A percentile compares a stretch with the other conserved stretches of the same genome.
Evolutionary conservation across 768 basidiomycete species (phyloP).

Genomic region (Xerocomellus chrysenteron): DNA sequence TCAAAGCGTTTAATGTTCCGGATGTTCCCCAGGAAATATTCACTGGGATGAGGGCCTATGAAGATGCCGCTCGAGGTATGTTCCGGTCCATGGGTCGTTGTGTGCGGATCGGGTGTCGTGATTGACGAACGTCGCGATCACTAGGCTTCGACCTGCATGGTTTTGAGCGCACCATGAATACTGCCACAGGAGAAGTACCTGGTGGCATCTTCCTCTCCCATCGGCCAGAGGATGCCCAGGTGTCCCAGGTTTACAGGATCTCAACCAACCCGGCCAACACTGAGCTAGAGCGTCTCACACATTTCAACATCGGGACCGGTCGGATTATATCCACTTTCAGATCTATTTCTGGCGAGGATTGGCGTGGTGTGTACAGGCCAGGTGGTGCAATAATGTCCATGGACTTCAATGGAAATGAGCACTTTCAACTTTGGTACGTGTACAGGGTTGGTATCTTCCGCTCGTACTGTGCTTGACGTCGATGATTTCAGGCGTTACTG

Average conservation of each 20-base stretch:
- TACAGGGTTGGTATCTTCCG: not conserved
- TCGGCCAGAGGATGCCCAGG: conserved; percentile 40
- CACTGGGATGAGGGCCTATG: conserved; percentile 37
- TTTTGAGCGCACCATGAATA: conserved; percentile 26
- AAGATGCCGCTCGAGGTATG: conserved; percentile 38
- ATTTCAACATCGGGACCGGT: conserved; percentile 41
- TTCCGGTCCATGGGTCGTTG: not conserved
- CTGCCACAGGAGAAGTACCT: conserved; percentile 5
- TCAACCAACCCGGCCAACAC: conserved; percentile 24
- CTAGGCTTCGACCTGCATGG: conserved; percentile 29
- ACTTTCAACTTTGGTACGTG: conserved; percentile 41
- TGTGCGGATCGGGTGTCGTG: not conserved
- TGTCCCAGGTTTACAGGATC: conserved; percentile 38
- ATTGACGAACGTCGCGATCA: not conserved
- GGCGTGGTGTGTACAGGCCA: conserved; percentile 37
- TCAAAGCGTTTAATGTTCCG: conserved; percentile 39
- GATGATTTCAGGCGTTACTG: conserved; percentile 38
- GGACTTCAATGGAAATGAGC: conserved; percentile 42
- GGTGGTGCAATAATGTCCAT: conserved; percentile 39
- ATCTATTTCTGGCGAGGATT: conserved; percentile 39
- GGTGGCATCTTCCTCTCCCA: conserved; percentile 36
- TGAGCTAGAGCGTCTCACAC: conserved; percentile 36
- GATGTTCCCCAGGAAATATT: conserved; percentile 34
- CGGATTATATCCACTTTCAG: conserved; percentile 34
- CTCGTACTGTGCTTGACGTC: not conserved